Evolutionary conservation across 2,329 filamentous ascomycete species (phyloP).

Genomic region (Hypoxylon sp.): DNA sequence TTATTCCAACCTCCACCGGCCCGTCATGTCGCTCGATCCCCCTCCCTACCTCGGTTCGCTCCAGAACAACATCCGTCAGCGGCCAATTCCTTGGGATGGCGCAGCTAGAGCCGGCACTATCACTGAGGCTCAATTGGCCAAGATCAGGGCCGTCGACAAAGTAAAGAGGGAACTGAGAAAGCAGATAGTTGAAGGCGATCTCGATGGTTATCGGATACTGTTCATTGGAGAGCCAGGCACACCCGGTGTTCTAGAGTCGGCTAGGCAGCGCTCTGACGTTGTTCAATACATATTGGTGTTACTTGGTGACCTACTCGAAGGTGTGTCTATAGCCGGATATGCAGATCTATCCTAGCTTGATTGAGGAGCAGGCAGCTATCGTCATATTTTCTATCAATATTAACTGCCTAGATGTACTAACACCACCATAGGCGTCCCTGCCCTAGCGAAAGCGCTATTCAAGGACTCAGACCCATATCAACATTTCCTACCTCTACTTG

Average conservation of each 20-base stretch:
- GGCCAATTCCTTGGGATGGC: constrained; percentile 98
- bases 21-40: constrained; percentile 87
- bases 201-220: constrained; percentile 83
- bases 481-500: constrained; percentile 86
- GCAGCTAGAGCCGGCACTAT: constrained; percentile 94
- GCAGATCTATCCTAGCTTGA: background rate
- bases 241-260: constrained; percentile 83
- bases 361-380: background rate
- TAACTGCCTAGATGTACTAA: constrained; percentile 24
- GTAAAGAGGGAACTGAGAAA: constrained; percentile 92
- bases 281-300: constrained; percentile 95
- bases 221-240: constrained; percentile 83
- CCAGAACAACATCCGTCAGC: constrained; percentile 96
- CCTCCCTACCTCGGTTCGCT: constrained; percentile 88
- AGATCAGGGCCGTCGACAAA: constrained; percentile 97
- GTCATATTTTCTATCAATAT: background rate
- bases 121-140: constrained; percentile 92
- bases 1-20: constrained; percentile 38
- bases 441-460: constrained; percentile 82
- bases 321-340: constrained; percentile 64
- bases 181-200: constrained; percentile 83
- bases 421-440: constrained; percentile 73
- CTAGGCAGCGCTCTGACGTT: constrained; percentile 88
- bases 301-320: constrained; percentile 87
- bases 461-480: constrained; percentile 84